Evolutionary conservation across 2,329 filamentous ascomycete genomes (phyloP).

Genomic region (Penicillium sp.): DNA sequence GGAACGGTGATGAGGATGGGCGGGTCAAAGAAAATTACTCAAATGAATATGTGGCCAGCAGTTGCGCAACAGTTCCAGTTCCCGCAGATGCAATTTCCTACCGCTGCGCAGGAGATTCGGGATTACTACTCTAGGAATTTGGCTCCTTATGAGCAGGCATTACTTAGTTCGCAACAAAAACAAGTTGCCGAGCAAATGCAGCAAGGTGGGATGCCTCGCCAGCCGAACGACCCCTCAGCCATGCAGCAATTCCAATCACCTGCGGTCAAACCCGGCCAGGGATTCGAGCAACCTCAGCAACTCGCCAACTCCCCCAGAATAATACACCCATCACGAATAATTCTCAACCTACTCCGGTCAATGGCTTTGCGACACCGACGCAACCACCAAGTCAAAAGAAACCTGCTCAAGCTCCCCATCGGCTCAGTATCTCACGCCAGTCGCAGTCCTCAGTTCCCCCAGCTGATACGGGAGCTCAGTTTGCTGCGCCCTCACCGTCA

Average conservation of each 20-base stretch:
- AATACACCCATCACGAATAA: slow-evolving; percentile 29
- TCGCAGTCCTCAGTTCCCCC: slow-evolving; percentile 31
- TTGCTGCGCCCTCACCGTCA: slow-evolving; percentile 27
- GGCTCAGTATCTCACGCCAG: slow-evolving; percentile 31
- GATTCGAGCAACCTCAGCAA: slow-evolving; percentile 37
- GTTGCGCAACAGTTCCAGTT: slow-evolving; percentile 62
- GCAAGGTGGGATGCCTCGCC: slow-evolving; percentile 39
- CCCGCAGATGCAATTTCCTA: slow-evolving; percentile 57
- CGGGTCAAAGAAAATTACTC: slow-evolving; percentile 68
- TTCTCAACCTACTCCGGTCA: slow-evolving; percentile 30
- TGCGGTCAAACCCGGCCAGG: slow-evolving; percentile 49
- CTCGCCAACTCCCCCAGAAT: slow-evolving; percentile 31
- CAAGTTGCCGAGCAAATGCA: slow-evolving; percentile 41
- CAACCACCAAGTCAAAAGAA: slow-evolving; percentile 33
- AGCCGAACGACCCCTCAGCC: slow-evolving; percentile 33
- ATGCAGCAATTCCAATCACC: slow-evolving; percentile 43
- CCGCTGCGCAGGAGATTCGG: slow-evolving; percentile 63
- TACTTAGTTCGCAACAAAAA: slow-evolving; percentile 43
- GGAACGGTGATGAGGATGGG: slow-evolving; percentile 69
- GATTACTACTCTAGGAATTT: slow-evolving; percentile 72
- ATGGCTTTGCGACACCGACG: slow-evolving; percentile 40
- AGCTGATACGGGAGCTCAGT: slow-evolving; percentile 26
- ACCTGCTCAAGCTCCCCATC: slow-evolving; percentile 26
- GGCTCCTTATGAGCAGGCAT: slow-evolving; percentile 63
- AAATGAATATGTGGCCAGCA: slow-evolving; percentile 66